Evolutionary conservation across 805 yeast species (phyloP).

Genomic region (Torulaspora maleeae): DNA sequence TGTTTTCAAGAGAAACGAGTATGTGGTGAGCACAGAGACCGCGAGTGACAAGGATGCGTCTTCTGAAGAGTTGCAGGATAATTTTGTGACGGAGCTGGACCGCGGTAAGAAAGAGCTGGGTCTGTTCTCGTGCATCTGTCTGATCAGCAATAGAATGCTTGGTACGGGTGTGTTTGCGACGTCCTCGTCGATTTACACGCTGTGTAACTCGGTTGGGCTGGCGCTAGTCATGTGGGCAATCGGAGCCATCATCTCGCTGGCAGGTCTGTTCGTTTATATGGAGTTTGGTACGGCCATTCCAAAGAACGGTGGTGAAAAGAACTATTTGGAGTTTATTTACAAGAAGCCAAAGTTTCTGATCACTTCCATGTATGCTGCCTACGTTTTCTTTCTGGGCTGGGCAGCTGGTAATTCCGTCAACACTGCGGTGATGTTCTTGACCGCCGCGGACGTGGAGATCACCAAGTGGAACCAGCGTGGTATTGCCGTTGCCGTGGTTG

Average conservation of each 20-base stretch:
- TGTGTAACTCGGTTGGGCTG: constrained; percentile 65
- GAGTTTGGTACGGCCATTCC: constrained; percentile 77
- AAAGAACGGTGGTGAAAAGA: constrained; percentile 83
- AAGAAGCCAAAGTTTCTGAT: constrained; percentile 63
- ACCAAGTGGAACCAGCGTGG: constrained; percentile 76
- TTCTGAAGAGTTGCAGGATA: constrained; percentile 22
- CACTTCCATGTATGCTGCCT: constrained; percentile 62
- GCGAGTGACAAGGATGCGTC: constrained; percentile 6
- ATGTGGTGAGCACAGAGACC: constrained; percentile 11
- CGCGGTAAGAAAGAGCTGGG: constrained; percentile 45
- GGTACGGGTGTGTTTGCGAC: constrained; percentile 77
- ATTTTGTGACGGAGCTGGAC: constrained; percentile 37
- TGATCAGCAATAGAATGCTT: constrained; percentile 62
- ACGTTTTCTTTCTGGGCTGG: constrained; percentile 75
- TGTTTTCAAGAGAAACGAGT: constrained; percentile 30
- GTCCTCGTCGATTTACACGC: constrained; percentile 50
- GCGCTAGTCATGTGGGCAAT: constrained; percentile 68
- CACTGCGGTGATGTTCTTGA: constrained; percentile 70
- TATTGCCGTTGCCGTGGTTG: constrained; percentile 68
- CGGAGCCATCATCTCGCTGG: constrained; percentile 63
- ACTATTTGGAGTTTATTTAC: constrained; percentile 69
- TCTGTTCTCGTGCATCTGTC: constrained; percentile 54
- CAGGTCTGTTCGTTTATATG: constrained; percentile 66
- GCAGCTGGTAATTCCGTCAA: constrained; percentile 81
- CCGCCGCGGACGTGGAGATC: constrained; percentile 64